Evolutionary conservation across 371 early-diverging fungal species (phyloP), one percentile per base, ranked within the genome.

Genomic region (Actinomortierella wolfii): DNA sequence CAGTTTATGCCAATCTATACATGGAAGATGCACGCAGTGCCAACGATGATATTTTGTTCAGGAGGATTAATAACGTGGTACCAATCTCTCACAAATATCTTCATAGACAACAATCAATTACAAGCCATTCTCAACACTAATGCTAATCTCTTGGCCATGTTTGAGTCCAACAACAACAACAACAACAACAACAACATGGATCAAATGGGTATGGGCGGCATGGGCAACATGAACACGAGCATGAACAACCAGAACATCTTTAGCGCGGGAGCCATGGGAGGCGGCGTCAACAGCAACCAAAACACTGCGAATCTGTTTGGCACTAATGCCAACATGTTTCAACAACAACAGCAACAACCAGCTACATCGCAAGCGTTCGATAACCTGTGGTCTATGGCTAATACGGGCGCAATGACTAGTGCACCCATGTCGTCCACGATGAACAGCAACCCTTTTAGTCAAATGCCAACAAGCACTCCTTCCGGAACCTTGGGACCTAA

Each of bases 41-140:
- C 34, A 11, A 34, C 34, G 11, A 34, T 34, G 47, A 20, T 15
- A 18, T 45, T 45, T 47, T 47, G 15, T 20, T 44, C 15, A 44
- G 4, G n/a, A 13, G 13, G 44, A 13, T 13, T 3, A n/a, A 6
- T 20, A 4, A 4, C 13, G 44, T 44, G 4, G 20, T 13, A 15
- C 13, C 18, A 28, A 11, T 29, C 40, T 18, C 15, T 39, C 18
- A 3, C 34, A 40, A 52, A 13, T 17, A 47, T 61, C 64, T 65
- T 66, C n/a, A 66, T 67, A 44, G 67, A 57, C 23, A 67, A 73
- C 0, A 73, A 54, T 45, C 74, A 73, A 23, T 57, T 73, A 17
- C 74, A 73, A 51, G 66, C 74, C n/a, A 62, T 73, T 42, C 51
- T 73, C 44, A 62, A 71, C 46, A 66, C 52, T 44, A 66, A 71